A percentile compares a stretch with the other conserved stretches of the same genome.
These are phyloP conservation scores for Elymus sibiricus DNA, from an alignment of 176 grass and related monocot genomes.

Conservation along the genomic window DNA sequence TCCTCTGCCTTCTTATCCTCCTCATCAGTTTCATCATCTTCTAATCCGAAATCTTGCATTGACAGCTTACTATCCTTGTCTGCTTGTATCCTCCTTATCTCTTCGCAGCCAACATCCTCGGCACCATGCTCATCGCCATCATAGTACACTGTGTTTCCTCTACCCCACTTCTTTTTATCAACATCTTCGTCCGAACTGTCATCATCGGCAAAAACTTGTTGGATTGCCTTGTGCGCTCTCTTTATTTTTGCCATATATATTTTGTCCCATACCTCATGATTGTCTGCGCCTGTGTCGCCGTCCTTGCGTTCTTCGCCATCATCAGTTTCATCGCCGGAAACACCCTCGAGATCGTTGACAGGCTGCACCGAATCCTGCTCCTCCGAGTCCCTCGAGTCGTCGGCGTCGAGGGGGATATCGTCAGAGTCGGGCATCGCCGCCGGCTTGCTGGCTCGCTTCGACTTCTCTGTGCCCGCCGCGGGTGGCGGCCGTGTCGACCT, in stretches of 20 bases:
- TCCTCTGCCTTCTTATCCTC: conserved; percentile 26
- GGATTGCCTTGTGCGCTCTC: conserved; percentile 50
- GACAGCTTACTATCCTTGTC: conserved; percentile 44
- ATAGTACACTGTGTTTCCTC: conserved; percentile 58
- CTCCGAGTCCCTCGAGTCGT: conserved; percentile 38
- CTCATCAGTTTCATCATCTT: conserved; percentile 52
- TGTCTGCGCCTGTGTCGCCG: conserved; percentile 20
- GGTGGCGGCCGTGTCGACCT: neutral
- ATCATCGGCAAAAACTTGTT: conserved; percentile 64
- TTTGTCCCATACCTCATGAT: conserved; percentile 32
- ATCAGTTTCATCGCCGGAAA: conserved; percentile 47
- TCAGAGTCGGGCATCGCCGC: conserved; percentile 34
- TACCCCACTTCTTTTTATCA: conserved; percentile 51
- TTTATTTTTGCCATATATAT: conserved; percentile 72
- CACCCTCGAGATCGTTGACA: conserved; percentile 62
- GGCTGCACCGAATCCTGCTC: conserved; percentile 66
- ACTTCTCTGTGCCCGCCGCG: neutral
- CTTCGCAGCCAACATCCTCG: conserved; percentile 57
- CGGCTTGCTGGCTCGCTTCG: conserved; percentile 14
- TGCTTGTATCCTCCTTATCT: conserved; percentile 49
- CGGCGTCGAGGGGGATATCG: conserved; percentile 49
- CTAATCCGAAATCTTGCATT: conserved; percentile 74
- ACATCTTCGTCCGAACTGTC: conserved; percentile 69
- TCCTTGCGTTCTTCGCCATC: conserved; percentile 37
- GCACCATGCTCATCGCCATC: conserved; percentile 46